Evolutionary conservation across 78 protist species (phyloP).

Genomic region (Dictyostelium citrinum): DNA sequence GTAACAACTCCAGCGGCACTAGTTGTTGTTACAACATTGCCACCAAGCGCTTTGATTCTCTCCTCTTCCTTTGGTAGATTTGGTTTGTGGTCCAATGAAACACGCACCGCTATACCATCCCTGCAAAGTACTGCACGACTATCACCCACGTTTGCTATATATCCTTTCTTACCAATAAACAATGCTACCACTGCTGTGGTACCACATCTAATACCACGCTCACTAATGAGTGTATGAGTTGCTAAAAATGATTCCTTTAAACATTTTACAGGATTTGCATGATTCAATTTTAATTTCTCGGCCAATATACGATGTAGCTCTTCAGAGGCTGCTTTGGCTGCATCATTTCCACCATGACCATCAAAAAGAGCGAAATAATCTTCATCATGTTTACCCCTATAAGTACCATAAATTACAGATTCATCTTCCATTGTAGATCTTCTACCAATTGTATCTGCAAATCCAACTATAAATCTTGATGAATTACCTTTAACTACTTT

Average conservation of each 20-base stretch:
- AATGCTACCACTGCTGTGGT: slow-evolving; percentile 83
- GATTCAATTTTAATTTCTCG: slow-evolving; percentile 17
- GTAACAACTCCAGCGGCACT: slow-evolving; percentile 7
- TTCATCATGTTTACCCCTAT: slow-evolving; percentile 76
- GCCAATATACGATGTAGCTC: slow-evolving; percentile 43
- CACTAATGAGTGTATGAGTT: slow-evolving; percentile 1
- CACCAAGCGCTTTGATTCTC: slow-evolving; percentile 79
- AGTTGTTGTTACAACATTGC: slow-evolving; percentile 57
- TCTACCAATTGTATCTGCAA: slow-evolving; percentile 88
- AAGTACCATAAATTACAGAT: slow-evolving; percentile 59
- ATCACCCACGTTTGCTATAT: slow-evolving; percentile 89
- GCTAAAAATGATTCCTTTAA: slow-evolving; percentile 52
- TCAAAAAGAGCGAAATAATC: slow-evolving; percentile 84
- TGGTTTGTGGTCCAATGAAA: slow-evolving; percentile 87
- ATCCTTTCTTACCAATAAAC: slow-evolving; percentile 69
- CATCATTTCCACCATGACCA: slow-evolving; percentile 88
- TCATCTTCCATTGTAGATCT: slow-evolving; percentile 88
- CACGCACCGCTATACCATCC: slow-evolving; percentile 67
- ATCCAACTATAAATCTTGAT: slow-evolving; percentile 75
- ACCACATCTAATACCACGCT: slow-evolving; percentile 76
- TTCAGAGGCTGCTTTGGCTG: slow-evolving; percentile 42
- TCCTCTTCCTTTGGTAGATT: slow-evolving; percentile 62
- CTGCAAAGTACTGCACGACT: slow-evolving; percentile 83
- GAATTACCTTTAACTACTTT: slow-evolving; percentile 55
- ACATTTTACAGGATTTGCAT: slow-evolving; percentile 24